Percentiles rank a stretch among this genome's conserved stretches.
Evolutionary conservation across 352 stramenopile genomes (phyloP).

Genomic region (Phytophthora boehmeriae): DNA sequence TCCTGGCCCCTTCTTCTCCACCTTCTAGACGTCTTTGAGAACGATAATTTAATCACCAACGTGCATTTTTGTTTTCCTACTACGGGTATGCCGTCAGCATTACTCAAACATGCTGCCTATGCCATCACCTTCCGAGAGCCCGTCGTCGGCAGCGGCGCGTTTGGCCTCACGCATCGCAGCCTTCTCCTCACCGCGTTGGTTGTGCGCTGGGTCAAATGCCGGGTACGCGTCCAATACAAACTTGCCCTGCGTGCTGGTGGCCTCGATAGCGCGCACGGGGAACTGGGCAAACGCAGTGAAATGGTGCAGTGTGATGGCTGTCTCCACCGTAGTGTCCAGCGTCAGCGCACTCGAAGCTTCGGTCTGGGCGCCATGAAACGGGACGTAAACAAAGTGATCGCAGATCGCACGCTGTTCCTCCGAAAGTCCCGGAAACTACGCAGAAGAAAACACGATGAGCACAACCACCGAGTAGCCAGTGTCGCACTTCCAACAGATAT

Average conservation of each 20-base stretch:
- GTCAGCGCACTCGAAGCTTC: conserved; percentile 34
- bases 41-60: conserved; percentile 44
- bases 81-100: conserved; percentile 1
- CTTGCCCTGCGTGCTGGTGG: conserved; percentile 75
- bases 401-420: conserved; percentile 68
- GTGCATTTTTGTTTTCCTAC: conserved; percentile 27
- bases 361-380: conserved; percentile 54
- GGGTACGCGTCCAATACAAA: conserved; percentile 75
- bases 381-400: conserved; percentile 67
- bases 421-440: conserved; percentile 52
- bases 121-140: conserved; percentile 40
- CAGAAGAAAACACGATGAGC: background rate
- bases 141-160: conserved; percentile 47
- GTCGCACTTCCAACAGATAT: background rate
- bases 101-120: conserved; percentile 58
- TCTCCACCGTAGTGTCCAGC: conserved; percentile 72
- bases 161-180: conserved; percentile 55
- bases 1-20: conserved; percentile 24
- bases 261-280: conserved; percentile 59
- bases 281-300: conserved; percentile 72
- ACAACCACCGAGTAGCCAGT: conserved; percentile 2
- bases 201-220: conserved; percentile 38
- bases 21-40: conserved; percentile 24
- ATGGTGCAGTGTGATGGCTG: conserved; percentile 68
- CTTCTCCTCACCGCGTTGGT: conserved; percentile 42